These are phyloP conservation scores for Zymoseptoria crescenta DNA, from an alignment of 2,329 filamentous ascomycete genomes.

Conservation along the genomic window DNA sequence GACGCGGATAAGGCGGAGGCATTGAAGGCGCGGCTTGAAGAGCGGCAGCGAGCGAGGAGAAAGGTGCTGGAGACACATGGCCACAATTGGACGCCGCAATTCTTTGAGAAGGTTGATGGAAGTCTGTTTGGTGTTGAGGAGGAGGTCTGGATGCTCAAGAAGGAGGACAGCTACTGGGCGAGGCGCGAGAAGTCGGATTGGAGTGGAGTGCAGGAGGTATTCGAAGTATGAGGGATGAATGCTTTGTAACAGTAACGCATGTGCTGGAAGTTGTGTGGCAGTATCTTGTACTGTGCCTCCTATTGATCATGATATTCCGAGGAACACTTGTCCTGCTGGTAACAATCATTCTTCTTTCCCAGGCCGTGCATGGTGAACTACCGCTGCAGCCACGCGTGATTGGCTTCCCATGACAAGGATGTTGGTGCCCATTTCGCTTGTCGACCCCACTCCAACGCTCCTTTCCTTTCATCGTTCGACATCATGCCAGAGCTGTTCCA, in stretches of 20 bases:
- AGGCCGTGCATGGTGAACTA: background rate
- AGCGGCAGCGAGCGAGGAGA: slow-evolving; percentile 69
- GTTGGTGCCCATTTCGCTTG: background rate
- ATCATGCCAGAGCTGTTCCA: background rate
- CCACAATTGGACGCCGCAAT: slow-evolving; percentile 65
- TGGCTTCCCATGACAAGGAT: background rate
- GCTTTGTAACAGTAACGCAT: background rate
- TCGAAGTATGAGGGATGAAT: slow-evolving; percentile 30
- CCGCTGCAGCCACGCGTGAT: background rate
- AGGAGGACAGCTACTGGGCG: slow-evolving; percentile 89
- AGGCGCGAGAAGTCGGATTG: slow-evolving; percentile 63
- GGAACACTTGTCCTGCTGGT: background rate
- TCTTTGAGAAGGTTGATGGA: slow-evolving; percentile 65
- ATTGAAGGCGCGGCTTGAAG: slow-evolving; percentile 76
- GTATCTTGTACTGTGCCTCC: background rate
- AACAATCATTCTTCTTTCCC: too few relatives aligned
- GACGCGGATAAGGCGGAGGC: slow-evolving; percentile 76
- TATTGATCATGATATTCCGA: background rate
- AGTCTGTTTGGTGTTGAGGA: slow-evolving; percentile 28
- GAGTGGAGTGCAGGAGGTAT: slow-evolving; percentile 50
- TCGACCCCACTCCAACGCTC: background rate
- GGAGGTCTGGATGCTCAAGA: slow-evolving; percentile 56
- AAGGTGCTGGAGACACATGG: slow-evolving; percentile 68
- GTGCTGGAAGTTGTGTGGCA: background rate
- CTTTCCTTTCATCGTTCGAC: background rate